Evolutionary conservation across 768 basidiomycete species (phyloP).

Genomic region (Naganishia vishniacii): DNA sequence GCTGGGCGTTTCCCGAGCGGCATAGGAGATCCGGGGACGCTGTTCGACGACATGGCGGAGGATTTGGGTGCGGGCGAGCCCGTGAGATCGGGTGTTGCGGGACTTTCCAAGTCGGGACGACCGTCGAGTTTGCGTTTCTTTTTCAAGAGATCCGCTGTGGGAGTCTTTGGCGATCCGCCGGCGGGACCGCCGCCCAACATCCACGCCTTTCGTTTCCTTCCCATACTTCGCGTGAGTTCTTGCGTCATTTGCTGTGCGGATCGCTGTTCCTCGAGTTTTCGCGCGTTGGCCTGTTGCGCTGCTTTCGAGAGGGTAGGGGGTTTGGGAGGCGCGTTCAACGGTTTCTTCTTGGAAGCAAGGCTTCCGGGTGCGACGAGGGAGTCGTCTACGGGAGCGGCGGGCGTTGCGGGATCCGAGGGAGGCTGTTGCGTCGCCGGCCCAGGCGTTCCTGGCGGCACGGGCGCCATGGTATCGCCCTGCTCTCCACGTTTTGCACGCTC

Average conservation of each 20-base stretch:
- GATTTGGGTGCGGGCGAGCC: background rate
- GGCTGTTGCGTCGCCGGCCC: background rate
- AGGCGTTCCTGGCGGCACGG: background rate
- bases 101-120: background rate
- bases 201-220: conserved; percentile 12
- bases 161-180: background rate
- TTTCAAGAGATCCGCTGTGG: conserved; percentile 3
- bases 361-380: background rate
- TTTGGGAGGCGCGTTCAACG: background rate
- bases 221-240: conserved; percentile 14
- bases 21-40: background rate
- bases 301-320: conserved; percentile 16
- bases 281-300: conserved; percentile 17
- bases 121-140: conserved; percentile 16
- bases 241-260: conserved; percentile 21
- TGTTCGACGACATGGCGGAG: background rate
- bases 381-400: background rate
- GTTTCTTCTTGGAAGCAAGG: background rate
- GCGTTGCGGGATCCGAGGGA: background rate
- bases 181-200: conserved; percentile 16
- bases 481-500: background rate
- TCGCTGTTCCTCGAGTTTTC: conserved; percentile 17
- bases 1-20: conserved; percentile 9
- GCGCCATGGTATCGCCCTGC: background rate
- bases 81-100: background rate